phyloP scores from a whole-genome alignment of 805 yeast species.

The Metschnikowia lunata region DNA sequence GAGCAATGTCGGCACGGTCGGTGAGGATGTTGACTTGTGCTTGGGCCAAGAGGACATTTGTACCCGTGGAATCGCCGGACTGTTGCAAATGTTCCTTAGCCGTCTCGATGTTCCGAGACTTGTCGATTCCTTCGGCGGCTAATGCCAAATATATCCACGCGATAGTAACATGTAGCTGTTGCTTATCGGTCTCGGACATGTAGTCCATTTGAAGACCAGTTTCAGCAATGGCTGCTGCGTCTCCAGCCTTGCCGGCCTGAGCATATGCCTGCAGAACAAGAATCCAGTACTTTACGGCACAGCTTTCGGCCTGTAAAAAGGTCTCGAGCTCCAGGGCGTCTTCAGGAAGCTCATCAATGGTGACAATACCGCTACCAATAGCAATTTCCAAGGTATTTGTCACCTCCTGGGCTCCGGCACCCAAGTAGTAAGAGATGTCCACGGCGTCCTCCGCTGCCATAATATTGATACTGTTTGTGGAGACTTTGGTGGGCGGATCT shows the following conservation, averaged over 20 bases:
- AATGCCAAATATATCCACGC: slow-evolving; percentile 67
- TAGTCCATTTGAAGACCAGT: slow-evolving; percentile 48
- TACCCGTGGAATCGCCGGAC: slow-evolving; percentile 22
- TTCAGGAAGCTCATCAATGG: slow-evolving; percentile 82
- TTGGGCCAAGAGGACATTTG: slow-evolving; percentile 53
- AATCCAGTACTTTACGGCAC: slow-evolving; percentile 77
- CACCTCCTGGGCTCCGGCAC: slow-evolving; percentile 23
- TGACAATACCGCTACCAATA: slow-evolving; percentile 68
- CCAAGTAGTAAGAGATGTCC: slow-evolving; percentile 32
- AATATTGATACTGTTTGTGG: not conserved
- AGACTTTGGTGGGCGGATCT: not conserved
- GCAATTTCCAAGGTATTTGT: slow-evolving; percentile 58
- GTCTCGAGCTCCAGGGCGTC: slow-evolving; percentile 81
- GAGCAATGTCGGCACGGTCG: slow-evolving; percentile 66
- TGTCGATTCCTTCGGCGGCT: slow-evolving; percentile 22
- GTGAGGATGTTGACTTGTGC: slow-evolving; percentile 59
- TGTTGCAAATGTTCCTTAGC: slow-evolving; percentile 23
- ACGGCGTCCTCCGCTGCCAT: slow-evolving; percentile 15
- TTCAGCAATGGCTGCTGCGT: slow-evolving; percentile 59
- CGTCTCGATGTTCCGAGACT: slow-evolving; percentile 20
- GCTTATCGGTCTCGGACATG: slow-evolving; percentile 38
- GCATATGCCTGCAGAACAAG: slow-evolving; percentile 79
- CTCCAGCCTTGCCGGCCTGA: slow-evolving; percentile 50
- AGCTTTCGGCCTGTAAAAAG: slow-evolving; percentile 74
- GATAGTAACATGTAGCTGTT: slow-evolving; percentile 55